Evolutionary conservation across 2,329 filamentous ascomycete species (phyloP).

Genomic region (Fusarium succisae): DNA sequence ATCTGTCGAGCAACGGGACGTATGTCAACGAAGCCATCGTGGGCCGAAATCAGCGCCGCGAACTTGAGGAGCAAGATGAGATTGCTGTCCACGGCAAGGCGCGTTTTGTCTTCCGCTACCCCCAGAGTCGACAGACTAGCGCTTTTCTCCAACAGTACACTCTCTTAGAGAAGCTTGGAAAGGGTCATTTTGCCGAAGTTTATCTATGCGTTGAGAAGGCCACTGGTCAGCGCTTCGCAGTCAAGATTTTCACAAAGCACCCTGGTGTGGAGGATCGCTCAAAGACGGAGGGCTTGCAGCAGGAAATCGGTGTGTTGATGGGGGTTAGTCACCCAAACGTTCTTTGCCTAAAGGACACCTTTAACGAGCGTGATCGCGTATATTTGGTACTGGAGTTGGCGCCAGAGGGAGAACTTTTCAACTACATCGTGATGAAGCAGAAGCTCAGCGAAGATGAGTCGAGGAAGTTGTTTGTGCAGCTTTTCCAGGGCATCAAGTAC

Average conservation of each 20-base stretch:
- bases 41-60: slow-evolving; percentile 89
- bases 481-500: slow-evolving; percentile 96
- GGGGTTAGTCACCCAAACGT: slow-evolving; percentile 95
- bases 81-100: slow-evolving; percentile 86
- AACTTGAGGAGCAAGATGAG: slow-evolving; percentile 90
- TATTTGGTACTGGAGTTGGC: slow-evolving; percentile 93
- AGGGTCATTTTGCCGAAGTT: slow-evolving; percentile 94
- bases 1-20: slow-evolving; percentile 94
- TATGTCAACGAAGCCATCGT: slow-evolving; percentile 93
- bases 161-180: slow-evolving; percentile 85
- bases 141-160: slow-evolving; percentile 88
- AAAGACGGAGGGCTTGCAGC: slow-evolving; percentile 86
- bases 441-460: slow-evolving; percentile 87
- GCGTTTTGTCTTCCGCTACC: slow-evolving; percentile 92
- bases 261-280: slow-evolving; percentile 83
- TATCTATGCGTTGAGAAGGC: slow-evolving; percentile 89
- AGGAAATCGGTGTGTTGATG: slow-evolving; percentile 97
- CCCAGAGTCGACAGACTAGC: slow-evolving; percentile 76
- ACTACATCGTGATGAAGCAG: slow-evolving; percentile 89
- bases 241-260: slow-evolving; percentile 93
- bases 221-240: slow-evolving; percentile 84
- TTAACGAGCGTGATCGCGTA: slow-evolving; percentile 88
- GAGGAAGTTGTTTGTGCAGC: slow-evolving; percentile 86
- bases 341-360: slow-evolving; percentile 92
- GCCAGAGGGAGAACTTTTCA: slow-evolving; percentile 93